These are phyloP conservation scores for Podila epicladia DNA, from an alignment of 192 early-diverging fungal species.

Conservation along the genomic window DNA sequence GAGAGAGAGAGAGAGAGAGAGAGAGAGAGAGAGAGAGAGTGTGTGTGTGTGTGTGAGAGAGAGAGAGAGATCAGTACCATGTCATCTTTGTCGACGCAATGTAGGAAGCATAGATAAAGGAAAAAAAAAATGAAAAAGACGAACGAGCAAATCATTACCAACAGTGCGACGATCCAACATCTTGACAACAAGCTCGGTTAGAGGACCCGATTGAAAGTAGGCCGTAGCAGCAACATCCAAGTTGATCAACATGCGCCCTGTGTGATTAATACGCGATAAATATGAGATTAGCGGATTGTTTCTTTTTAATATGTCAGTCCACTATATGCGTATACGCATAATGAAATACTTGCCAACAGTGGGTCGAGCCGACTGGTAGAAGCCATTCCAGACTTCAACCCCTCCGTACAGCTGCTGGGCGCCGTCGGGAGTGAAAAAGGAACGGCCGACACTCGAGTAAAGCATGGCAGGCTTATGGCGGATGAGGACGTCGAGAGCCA, in stretches of 20 bases:
- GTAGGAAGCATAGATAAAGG: background rate
- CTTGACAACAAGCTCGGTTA: constrained; percentile 76
- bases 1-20: too few species aligned
- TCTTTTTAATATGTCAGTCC: too few species aligned
- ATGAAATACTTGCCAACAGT: constrained; percentile 60
- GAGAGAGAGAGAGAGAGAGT: too few species aligned
- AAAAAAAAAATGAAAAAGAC: background rate
- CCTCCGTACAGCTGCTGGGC: constrained; percentile 67
- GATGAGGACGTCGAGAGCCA: constrained; percentile 83
- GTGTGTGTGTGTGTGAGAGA: too few species aligned
- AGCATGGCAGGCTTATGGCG: constrained; percentile 83
- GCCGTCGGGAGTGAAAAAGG: constrained; percentile 88
- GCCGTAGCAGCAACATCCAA: constrained; percentile 76
- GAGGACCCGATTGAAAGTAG: constrained; percentile 71
- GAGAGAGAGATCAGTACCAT: background rate
- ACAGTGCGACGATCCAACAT: constrained; percentile 63
- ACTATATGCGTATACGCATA: too few species aligned
- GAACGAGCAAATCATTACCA: constrained; percentile 6
- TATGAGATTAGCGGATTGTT: background rate
- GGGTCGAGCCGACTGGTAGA: constrained; percentile 89
- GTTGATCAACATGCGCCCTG: constrained; percentile 74
- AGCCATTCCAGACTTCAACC: constrained; percentile 92
- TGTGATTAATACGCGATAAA: background rate
- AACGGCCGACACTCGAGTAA: constrained; percentile 85
- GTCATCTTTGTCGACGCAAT: background rate